Evolutionary conservation across 1,139 yeast genomes (phyloP).

Genomic region (Oligophagozyma castellii): DNA sequence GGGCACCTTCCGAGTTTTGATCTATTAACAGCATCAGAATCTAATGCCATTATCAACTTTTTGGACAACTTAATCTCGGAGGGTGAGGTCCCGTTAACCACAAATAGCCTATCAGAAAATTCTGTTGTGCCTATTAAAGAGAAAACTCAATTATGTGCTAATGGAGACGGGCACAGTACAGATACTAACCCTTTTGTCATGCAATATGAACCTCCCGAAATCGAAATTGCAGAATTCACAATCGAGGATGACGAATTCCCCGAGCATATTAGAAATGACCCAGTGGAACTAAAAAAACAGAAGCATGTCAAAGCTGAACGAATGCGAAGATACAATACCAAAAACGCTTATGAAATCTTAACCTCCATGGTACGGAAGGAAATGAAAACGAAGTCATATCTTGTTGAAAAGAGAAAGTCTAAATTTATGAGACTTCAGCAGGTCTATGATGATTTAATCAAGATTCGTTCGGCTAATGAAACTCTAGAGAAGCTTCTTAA

Average conservation of each 20-base stretch:
- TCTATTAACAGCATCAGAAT: constrained; percentile 20
- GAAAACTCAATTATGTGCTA: constrained; percentile 1
- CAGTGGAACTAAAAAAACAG: constrained; percentile 19
- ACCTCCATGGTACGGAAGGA: constrained; percentile 11
- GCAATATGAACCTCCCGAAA: constrained; percentile 1
- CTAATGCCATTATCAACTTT: constrained; percentile 22
- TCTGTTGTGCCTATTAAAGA: background rate
- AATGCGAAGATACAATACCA: constrained; percentile 20
- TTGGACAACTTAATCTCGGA: constrained; percentile 19
- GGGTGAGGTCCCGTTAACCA: too few relatives aligned
- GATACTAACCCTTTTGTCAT: constrained; percentile 3
- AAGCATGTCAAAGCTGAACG: constrained; percentile 24
- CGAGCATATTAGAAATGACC: constrained; percentile 9
- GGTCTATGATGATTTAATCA: constrained; percentile 20
- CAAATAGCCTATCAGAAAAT: background rate
- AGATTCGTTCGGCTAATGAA: constrained; percentile 17
- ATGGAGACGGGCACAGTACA: constrained; percentile 2
- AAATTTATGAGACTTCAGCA: constrained; percentile 18
- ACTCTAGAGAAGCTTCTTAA: constrained; percentile 10
- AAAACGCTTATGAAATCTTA: constrained; percentile 18
- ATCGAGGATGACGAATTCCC: constrained; percentile 17
- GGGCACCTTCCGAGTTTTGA: constrained; percentile 6
- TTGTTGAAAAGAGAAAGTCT: constrained; percentile 19
- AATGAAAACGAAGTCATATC: background rate
- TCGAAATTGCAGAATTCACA: constrained; percentile 17